Percentiles rank a stretch among this genome's conserved stretches.
Conservation (phyloP, 345 rosid species). For the Chamaenerion angustifolium region DNA sequence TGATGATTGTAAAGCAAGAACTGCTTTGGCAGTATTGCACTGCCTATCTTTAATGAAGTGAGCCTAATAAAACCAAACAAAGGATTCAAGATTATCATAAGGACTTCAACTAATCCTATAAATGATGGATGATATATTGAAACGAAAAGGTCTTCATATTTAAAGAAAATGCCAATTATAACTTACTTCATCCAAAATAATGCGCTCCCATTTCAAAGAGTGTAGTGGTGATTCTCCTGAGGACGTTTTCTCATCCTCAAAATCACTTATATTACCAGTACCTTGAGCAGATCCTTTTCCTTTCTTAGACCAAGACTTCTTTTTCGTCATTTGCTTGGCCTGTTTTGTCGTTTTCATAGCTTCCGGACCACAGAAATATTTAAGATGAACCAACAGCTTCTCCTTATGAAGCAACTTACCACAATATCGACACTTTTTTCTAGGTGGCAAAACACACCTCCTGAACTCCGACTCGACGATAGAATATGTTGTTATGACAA, state of each 20-base stretch:
- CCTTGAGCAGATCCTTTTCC: constrained; percentile 12
- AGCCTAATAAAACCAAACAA: constrained; percentile 29
- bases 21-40: constrained; percentile 80
- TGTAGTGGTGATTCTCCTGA: constrained; percentile 53
- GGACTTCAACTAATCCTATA: neutral
- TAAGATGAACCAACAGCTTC: constrained; percentile 38
- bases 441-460: constrained; percentile 55
- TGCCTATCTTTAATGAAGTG: constrained; percentile 87
- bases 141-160: neutral
- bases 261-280: constrained; percentile 5
- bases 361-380: constrained; percentile 65
- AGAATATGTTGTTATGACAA: constrained; percentile 78
- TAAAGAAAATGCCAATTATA: neutral
- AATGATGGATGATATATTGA: neutral
- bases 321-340: constrained; percentile 68
- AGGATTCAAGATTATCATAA: neutral
- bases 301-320: constrained; percentile 12
- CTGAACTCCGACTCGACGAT: constrained; percentile 71
- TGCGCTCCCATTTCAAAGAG: constrained; percentile 69
- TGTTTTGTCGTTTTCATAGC: constrained; percentile 68
- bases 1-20: constrained; percentile 68
- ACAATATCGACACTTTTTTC: constrained; percentile 51
- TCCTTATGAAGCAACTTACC: constrained; percentile 38
- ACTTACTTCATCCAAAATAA: constrained; percentile 87
- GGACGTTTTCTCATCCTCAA: constrained; percentile 17